Evolutionary conservation across 2,329 filamentous ascomycete species (phyloP).

Genomic region (Colletotrichum destructivum): DNA sequence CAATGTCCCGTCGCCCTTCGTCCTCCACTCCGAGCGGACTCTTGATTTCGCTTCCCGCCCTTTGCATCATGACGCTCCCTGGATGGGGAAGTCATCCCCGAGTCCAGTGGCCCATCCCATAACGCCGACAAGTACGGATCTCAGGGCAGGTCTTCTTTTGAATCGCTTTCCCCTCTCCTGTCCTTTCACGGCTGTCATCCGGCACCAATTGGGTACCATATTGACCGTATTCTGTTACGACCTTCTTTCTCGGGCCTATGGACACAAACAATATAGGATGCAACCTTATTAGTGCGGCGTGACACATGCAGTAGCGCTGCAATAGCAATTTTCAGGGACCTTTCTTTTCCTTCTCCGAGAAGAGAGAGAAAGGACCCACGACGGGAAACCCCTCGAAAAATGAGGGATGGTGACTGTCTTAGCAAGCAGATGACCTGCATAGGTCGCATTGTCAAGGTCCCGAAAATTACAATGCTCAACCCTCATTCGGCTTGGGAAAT

Average conservation of each 20-base stretch:
- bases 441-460: conserved; percentile 21
- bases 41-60: conserved; percentile 39
- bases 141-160: conserved; percentile 25
- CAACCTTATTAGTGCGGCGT: conserved; percentile 38
- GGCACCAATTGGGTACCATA: conserved; percentile 14
- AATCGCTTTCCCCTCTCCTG: conserved; percentile 25
- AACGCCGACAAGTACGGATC: conserved; percentile 11
- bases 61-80: conserved; percentile 31
- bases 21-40: conserved; percentile 33
- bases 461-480: conserved; percentile 32
- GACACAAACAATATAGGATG: neutral
- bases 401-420: conserved; percentile 12
- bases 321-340: conserved; percentile 30
- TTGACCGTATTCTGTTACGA: conserved; percentile 13
- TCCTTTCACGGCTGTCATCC: conserved; percentile 7
- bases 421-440: conserved; percentile 28
- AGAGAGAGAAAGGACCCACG: conserved; percentile 1
- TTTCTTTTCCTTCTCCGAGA: conserved; percentile 33
- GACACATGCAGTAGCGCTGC: conserved; percentile 12
- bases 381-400: conserved; percentile 2
- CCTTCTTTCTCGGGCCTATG: conserved; percentile 28
- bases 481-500: conserved; percentile 39
- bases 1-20: conserved; percentile 16
- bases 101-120: conserved; percentile 31
- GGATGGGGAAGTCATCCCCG: conserved; percentile 40